Base-by-base conservation (phyloP, 176 grass and related monocot genomes). In the Carex parvula region DNA sequence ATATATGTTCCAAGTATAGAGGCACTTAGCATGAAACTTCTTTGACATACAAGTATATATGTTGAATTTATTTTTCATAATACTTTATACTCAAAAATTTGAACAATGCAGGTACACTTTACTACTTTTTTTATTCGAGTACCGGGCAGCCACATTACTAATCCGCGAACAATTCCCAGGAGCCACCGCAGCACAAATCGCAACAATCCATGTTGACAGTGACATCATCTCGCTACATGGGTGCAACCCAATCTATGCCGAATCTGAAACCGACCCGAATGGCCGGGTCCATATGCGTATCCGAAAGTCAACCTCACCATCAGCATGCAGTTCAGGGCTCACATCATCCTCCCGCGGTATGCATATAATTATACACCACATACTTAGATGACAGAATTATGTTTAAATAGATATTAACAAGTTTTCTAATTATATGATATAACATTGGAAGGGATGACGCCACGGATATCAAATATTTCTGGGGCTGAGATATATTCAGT, bases 91-190 rank as follows among this genome's bases (percentile, higher is more conserved):
- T 66, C 5, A 16, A 21, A n/a, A n/a, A 73, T 74, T 52, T 52
- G 42, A 8, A 22, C 10, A 52, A 53, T 15, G 70, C 6, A 74
- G 70, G 70, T 93, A 88, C 91, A 88, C 91, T 8, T 30, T 88
- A n/a, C 86, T 93, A 16, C 84, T 93, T 3, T 61, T 90, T 21
- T 88, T 93, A n/a, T 90, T 86, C 86, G 91, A 93, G 84, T 86
- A 86, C 84, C 88, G 88, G 61, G 91, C 88, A 42, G 91, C 91
- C 18, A 69, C 80, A 7, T 8, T 15, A 37, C 91, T 93, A 63
- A 88, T 93, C 84, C 62, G 76, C 2, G 75, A 52, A 6, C 42
- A 63, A 81, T 88, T 67, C 39, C 84, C 80, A 18, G 70, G 70
- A 52, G 61, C 39, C 70, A 18, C 39, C 3, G 83, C 85, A 1